Evolutionary conservation across 2,329 filamentous ascomycete genomes (phyloP), one percentile per base, ranked within the genome.

Genomic region (Scleromitrula shiraiana): DNA sequence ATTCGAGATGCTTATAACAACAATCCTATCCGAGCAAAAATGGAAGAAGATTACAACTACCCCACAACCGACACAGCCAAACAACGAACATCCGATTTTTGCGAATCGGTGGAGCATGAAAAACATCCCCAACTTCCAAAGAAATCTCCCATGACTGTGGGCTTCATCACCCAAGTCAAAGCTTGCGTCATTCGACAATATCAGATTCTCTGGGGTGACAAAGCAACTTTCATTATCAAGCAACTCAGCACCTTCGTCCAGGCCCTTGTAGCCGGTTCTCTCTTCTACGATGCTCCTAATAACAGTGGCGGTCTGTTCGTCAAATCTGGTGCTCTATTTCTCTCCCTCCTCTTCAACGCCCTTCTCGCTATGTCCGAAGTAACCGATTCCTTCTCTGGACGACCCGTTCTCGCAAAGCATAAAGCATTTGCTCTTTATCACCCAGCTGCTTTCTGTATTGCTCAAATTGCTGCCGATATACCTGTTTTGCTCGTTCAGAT

Each of bases 311-410:
- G 82, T 7, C 64, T 86, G 0, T 85, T 85, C 61, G 60, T 76
- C 56, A 83, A 83, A 56, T 72, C 74, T 0, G 83, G 82, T 44
- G 74, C 80, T 0, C 65, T 82, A 4, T 86, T 85, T 68, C 75
- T 85, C 42, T 69, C 80, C 1, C 67, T 85, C 0, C 67, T 86
- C 0, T 81, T 76, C 63, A 80, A 83, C 59, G 70, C 73, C 48
- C 64, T 86, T 7, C 60, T 84, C 1, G 72, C 79, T 19, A 78
- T 85, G 71, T 74, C 79, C 1, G 83, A 87, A 62, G 81, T 86
- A 1, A 81, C 74, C 0, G 73, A 77, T 23, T 79, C 78, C 0
- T 85, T 81, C 56, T 68, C 65, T 10, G 79, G 79, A 15, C 72
- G 82, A 0, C 76, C 77, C 0, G 70, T 82, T 9, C 59, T 82